Percentiles rank a stretch among this genome's conserved stretches.
These are phyloP conservation scores for Hericium alpestre DNA, from an alignment of 768 basidiomycete species.

Conservation along the genomic window DNA sequence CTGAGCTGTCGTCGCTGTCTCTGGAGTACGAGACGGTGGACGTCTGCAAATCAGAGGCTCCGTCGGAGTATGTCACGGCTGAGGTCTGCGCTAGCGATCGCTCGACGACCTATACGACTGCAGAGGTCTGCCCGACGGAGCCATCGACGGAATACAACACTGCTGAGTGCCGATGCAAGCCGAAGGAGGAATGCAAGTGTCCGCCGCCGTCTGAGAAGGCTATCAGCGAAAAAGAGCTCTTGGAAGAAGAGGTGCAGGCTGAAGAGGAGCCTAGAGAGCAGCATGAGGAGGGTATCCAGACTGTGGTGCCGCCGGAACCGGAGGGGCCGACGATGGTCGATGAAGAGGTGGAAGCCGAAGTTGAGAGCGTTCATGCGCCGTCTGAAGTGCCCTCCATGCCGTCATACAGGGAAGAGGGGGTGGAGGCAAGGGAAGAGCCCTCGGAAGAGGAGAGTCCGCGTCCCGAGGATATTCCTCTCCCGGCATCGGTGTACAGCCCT, in stretches of 20 bases:
- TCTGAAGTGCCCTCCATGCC: constrained; percentile 1
- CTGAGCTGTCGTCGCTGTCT: no score
- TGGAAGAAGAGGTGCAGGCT: background rate
- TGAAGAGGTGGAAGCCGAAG: background rate
- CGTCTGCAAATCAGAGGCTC: constrained; percentile 19
- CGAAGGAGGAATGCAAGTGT: constrained; percentile 1
- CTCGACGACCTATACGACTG: constrained; percentile 42
- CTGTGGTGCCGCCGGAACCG: background rate
- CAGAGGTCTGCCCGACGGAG: constrained; percentile 33
- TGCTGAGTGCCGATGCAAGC: constrained; percentile 28
- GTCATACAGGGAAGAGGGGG: background rate
- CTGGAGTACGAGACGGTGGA: constrained; percentile 9
- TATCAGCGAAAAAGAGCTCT: background rate
- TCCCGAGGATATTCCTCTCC: constrained; percentile 33
- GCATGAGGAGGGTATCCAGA: constrained; percentile 1
- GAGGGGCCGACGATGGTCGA: background rate
- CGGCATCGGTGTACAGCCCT: constrained; percentile 25
- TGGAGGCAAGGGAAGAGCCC: no score
- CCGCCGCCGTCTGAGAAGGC: background rate
- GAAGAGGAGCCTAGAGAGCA: background rate
- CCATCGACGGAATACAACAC: constrained; percentile 35
- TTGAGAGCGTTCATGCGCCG: background rate
- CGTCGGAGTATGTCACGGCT: constrained; percentile 34
- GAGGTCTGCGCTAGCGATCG: constrained; percentile 28
- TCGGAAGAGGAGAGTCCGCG: constrained; percentile 1